These are phyloP conservation scores for Colletotrichum phormii DNA, from an alignment of 2,329 filamentous ascomycete species.

Conservation along the genomic window DNA sequence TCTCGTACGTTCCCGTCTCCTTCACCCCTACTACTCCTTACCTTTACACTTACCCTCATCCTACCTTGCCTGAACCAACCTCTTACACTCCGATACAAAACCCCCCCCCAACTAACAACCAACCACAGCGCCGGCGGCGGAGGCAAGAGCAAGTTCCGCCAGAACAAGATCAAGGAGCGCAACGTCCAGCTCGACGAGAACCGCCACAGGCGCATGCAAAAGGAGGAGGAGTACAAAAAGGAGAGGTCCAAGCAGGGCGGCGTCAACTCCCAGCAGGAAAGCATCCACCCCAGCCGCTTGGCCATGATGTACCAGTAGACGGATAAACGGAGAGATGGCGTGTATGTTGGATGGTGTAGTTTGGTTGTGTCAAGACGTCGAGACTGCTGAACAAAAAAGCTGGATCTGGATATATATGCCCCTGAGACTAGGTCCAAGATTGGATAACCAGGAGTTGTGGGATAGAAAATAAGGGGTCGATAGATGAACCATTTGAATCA, in stretches of 20 bases:
- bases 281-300: constrained; percentile 65
- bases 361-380: not conserved
- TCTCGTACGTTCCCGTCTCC: constrained; percentile 72
- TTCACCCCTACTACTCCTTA: not conserved
- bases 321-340: not conserved
- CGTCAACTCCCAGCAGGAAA: constrained; percentile 44
- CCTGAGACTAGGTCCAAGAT: not conserved
- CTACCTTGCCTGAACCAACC: not conserved
- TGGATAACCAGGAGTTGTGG: constrained; percentile 1
- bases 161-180: constrained; percentile 84
- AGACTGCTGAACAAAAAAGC: not conserved
- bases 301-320: constrained; percentile 42
- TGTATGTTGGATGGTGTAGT: not conserved
- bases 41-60: not conserved
- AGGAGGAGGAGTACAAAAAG: constrained; percentile 53
- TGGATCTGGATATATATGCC: not conserved
- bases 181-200: constrained; percentile 85
- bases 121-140: constrained; percentile 80
- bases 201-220: constrained; percentile 60
- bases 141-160: constrained; percentile 77
- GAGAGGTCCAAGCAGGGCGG: constrained; percentile 45
- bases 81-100: not conserved
- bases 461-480: not conserved
- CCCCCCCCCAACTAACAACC: not conserved
- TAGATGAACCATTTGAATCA: not conserved